Base-by-base conservation (phyloP, 768 basidiomycete species). In the Jaapia argillacea region DNA sequence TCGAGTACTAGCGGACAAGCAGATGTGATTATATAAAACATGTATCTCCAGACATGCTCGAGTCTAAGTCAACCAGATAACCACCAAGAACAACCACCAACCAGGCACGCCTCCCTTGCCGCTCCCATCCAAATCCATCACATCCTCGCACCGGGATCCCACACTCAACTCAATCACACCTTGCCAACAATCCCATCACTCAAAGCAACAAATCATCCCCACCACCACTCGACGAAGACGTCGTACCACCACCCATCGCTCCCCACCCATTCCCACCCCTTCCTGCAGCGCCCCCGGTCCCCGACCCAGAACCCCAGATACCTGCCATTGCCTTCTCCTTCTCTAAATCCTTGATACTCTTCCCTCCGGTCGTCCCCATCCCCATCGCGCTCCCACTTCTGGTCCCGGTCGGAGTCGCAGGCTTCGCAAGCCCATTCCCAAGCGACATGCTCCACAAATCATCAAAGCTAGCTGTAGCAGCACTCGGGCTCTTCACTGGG, bases 301-400 rank as follows among this genome's bases (percentile, higher is more conserved):
- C 51, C 37, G 39, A 43, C 33, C 51, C 51, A 2, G 54, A 45
- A 3, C 84, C 87, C 92, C 92, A 96, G 25, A 96, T 74, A 6
- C 76, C 77, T 18, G 81, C 79, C 57, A 74, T 75, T 2, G 80
- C 74, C 67, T 92, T 91, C 67, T 94, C 91, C 64, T 77, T 81
- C 65, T 89, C 85, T 50, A 96, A 58, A 54, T 90, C 91, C 61
- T 85, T 85, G 55, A 94, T 93, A 36, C 82, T 85, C 70, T 91
- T 90, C 37, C 20, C 20, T 21, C 10, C 28, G 16, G 28, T 10
- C 28, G 28, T 16, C 10, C 28, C 16, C 10, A 10, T 33, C 10
- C 16, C 16, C 28, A 16, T 16, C 10, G 28, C 10, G 10, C 10
- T 33, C 28, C 28, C 28, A 33, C 10, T 10, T 10, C 28, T 10